Evolutionary conservation across 2,329 filamentous ascomycete genomes (phyloP).

Genomic region (Cryphonectria radicalis): DNA sequence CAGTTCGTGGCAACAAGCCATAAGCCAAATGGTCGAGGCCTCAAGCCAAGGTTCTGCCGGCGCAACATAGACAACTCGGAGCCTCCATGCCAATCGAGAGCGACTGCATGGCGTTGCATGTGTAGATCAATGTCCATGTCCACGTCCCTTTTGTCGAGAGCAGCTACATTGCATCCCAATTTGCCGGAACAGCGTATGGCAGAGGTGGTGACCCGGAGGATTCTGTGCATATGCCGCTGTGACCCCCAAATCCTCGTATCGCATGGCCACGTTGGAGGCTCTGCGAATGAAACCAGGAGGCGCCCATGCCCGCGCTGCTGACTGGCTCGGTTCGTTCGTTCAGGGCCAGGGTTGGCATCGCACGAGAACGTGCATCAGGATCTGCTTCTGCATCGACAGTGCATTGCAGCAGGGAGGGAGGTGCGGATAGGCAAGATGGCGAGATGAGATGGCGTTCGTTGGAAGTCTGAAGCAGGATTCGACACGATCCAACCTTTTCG

Average conservation of each 20-base stretch:
- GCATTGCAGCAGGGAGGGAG: constrained; percentile 23
- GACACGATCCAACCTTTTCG: not conserved
- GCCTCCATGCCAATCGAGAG: not conserved
- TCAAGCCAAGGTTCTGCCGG: not conserved
- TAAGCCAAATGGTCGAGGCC: constrained; percentile 12
- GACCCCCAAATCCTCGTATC: not conserved
- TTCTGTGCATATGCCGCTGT: constrained; percentile 7
- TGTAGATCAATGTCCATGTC: not conserved
- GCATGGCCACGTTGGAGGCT: constrained; percentile 4
- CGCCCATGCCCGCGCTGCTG: constrained; percentile 1
- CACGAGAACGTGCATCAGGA: constrained; percentile 6
- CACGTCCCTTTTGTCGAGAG: not conserved
- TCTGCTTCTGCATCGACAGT: constrained; percentile 21
- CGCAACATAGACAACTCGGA: not conserved
- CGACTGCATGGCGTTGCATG: not conserved
- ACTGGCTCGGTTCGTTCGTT: not conserved
- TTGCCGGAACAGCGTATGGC: not conserved
- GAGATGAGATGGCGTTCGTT: not conserved
- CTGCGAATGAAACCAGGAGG: constrained; percentile 6
- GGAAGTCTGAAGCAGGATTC: constrained; percentile 11
- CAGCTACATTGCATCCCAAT: constrained; percentile 2
- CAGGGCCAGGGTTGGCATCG: constrained; percentile 6
- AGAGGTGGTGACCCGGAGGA: constrained; percentile 9
- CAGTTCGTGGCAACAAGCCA: constrained; percentile 17
- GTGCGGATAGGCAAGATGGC: constrained; percentile 10